Percentiles rank a stretch among this genome's conserved stretches.
Conservation (phyloP, 2,329 filamentous ascomycete genomes). For the Trichophyton mentagrophytes region DNA sequence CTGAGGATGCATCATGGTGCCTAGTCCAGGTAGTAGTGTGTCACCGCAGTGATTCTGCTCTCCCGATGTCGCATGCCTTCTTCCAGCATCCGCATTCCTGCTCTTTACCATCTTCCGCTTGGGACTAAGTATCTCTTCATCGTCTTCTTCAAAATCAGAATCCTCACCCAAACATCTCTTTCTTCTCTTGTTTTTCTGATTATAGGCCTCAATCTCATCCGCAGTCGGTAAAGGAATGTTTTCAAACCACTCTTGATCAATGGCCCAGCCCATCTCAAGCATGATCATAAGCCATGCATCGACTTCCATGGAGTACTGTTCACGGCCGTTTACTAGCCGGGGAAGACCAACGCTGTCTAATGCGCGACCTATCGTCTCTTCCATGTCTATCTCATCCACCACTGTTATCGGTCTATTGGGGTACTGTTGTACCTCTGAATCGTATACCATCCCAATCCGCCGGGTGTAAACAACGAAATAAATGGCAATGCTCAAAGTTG, state of each 20-base stretch:
- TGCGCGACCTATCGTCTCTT: not conserved
- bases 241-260: conserved; percentile 55
- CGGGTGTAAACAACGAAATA: conserved; percentile 36
- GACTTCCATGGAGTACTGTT: conserved; percentile 33
- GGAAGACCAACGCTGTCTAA: not conserved
- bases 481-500: conserved; percentile 29
- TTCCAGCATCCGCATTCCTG: not conserved
- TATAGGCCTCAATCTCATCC: conserved; percentile 4
- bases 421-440: not conserved
- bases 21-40: conserved; percentile 32
- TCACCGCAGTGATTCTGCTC: not conserved
- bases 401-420: not conserved
- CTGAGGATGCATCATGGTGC: conserved; percentile 40
- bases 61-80: not conserved
- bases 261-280: conserved; percentile 36
- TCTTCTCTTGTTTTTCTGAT: conserved; percentile 5
- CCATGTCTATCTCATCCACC: not conserved
- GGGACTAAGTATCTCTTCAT: conserved; percentile 17
- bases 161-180: conserved; percentile 11
- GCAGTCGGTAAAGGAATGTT: conserved; percentile 34
- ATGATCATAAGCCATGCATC: conserved; percentile 50
- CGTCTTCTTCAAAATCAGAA: conserved; percentile 15
- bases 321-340: not conserved
- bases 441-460: conserved; percentile 2
- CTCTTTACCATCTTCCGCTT: conserved; percentile 20